phyloP scores from a whole-genome alignment of 2,329 filamentous ascomycete genomes.

The Hypocreales sp. region DNA sequence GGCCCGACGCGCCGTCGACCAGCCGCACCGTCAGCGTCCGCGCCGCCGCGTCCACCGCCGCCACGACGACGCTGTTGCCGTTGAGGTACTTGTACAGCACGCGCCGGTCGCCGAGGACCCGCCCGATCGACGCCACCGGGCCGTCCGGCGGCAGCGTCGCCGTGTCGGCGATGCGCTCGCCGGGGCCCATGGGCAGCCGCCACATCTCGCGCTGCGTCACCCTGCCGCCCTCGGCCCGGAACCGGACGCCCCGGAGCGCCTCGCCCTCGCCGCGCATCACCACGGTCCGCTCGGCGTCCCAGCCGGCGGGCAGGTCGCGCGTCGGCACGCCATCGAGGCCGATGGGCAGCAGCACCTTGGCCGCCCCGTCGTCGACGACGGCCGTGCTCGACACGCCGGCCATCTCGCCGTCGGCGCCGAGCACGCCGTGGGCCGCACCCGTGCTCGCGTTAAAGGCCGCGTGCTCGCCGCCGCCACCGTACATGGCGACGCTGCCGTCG shows the following conservation, averaged over 20 bases:
- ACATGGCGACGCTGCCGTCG: constrained; percentile 39
- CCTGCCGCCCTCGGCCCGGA: constrained; percentile 24
- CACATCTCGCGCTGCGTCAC: constrained; percentile 41
- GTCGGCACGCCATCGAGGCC: constrained; percentile 30
- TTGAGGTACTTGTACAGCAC: constrained; percentile 97
- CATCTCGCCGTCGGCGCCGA: constrained; percentile 3
- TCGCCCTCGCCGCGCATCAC: constrained; percentile 34
- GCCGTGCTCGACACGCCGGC: constrained; percentile 24
- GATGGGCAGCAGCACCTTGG: constrained; percentile 38
- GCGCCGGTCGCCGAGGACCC: constrained; percentile 79
- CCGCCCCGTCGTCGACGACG: constrained; percentile 34
- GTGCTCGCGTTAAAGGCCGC: constrained; percentile 37
- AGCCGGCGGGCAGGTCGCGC: constrained; percentile 26
- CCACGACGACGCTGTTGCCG: constrained; percentile 67
- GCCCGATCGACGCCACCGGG: constrained; percentile 85
- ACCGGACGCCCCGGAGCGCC: constrained; percentile 39
- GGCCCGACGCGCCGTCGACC: constrained; percentile 73
- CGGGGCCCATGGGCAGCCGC: constrained; percentile 53
- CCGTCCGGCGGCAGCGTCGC: constrained; percentile 60
- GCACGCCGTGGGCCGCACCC: constrained; percentile 33
- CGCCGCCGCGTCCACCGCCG: constrained; percentile 43
- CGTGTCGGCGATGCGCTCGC: constrained; percentile 53
- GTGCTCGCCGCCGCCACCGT: constrained; percentile 45
- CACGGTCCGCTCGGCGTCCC: constrained; percentile 35
- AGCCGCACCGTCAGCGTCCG: constrained; percentile 58